phyloP scores from a whole-genome alignment of 129 eudicot genomes.

The Flaveria bidentis region DNA sequence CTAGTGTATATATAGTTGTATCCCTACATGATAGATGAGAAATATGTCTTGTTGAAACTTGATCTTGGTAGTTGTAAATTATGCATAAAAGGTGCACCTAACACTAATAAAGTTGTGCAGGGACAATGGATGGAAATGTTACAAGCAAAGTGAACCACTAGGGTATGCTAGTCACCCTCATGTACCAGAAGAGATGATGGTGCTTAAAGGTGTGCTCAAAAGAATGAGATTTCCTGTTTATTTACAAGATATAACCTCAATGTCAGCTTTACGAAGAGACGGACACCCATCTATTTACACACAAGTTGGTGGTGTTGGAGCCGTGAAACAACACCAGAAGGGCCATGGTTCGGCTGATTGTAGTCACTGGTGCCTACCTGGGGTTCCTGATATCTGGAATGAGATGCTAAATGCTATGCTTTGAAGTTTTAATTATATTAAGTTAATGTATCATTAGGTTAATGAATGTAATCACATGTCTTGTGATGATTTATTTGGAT shows the following conservation, averaged over 20 bases:
- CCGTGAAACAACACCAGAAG: constrained; percentile 34
- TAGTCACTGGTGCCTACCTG: constrained; percentile 96
- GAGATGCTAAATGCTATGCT: constrained; percentile 69
- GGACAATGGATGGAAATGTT: constrained; percentile 83
- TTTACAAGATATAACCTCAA: constrained; percentile 60
- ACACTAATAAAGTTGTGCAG: constrained; percentile 35
- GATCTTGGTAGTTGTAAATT: not conserved
- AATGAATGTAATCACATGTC: constrained; percentile 6
- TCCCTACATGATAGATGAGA: not conserved
- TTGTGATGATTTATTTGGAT: not conserved
- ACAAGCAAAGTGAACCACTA: constrained; percentile 67
- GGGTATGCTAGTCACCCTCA: constrained; percentile 61
- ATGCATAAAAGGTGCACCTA: constrained; percentile 11
- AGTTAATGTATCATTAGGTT: constrained; percentile 10
- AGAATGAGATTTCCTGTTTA: constrained; percentile 75
- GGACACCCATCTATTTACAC: constrained; percentile 84
- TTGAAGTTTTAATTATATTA: constrained; percentile 18
- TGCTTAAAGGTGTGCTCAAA: constrained; percentile 57
- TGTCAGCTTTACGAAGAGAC: constrained; percentile 68
- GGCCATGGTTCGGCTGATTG: constrained; percentile 61
- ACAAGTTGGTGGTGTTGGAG: constrained; percentile 40
- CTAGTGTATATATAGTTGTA: not conserved
- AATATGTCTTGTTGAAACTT: not conserved
- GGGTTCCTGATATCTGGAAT: constrained; percentile 91
- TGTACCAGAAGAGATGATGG: constrained; percentile 60